These are phyloP conservation scores for Trichoderma sp. DNA, from an alignment of 2,329 filamentous ascomycete species.

Conservation along the genomic window DNA sequence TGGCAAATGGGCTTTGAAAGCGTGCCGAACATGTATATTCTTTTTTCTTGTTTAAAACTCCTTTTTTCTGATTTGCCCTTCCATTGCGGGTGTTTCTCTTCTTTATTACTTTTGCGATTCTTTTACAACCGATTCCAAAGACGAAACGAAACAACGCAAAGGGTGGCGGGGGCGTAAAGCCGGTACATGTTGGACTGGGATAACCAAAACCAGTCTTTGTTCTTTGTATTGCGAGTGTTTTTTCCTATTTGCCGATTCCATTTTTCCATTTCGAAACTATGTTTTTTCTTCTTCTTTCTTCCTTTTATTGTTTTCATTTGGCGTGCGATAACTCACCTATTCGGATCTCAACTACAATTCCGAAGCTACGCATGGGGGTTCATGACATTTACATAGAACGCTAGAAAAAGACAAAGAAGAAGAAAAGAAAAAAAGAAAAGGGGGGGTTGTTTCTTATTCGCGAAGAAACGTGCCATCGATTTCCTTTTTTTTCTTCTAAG, in stretches of 20 bases:
- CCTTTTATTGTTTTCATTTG: not conserved
- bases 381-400: constrained; percentile 1
- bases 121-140: not conserved
- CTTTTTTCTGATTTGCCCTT: not conserved
- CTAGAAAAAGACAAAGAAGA: not conserved
- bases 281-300: not conserved
- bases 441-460: not conserved
- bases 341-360: not conserved
- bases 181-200: not conserved
- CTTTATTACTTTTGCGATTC: not conserved
- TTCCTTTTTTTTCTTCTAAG: not conserved
- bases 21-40: constrained; percentile 10
- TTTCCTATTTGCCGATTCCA: not conserved
- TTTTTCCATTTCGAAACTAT: not conserved
- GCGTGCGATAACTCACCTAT: not conserved
- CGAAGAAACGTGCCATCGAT: not conserved
- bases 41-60: not conserved
- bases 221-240: not conserved
- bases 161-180: not conserved
- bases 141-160: not conserved
- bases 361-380: constrained; percentile 2
- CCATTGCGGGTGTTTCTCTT: not conserved
- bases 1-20: not conserved
- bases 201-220: not conserved
- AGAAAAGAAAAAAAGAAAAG: not conserved